Conservation (phyloP, 192 early-diverging fungal genomes). For the Anaeromyces robustus region DNA sequence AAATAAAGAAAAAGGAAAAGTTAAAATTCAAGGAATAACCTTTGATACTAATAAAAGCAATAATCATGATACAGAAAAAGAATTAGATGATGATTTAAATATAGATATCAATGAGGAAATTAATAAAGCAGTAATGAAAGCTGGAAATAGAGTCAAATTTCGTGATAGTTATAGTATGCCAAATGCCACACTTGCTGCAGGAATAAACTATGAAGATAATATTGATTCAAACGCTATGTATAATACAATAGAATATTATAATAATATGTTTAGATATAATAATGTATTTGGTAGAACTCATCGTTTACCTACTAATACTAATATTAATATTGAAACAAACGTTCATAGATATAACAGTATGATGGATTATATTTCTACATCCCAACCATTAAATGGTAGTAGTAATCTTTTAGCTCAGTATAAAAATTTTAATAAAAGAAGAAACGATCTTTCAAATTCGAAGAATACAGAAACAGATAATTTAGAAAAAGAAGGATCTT, state of each 20-base stretch:
- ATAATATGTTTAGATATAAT: background rate
- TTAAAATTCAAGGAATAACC: too few relatives aligned
- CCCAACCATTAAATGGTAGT: background rate
- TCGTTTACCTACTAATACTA: background rate
- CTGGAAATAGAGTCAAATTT: background rate
- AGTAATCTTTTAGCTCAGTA: background rate
- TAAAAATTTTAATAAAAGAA: background rate
- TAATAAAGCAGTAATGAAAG: too few relatives aligned
- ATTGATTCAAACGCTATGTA: background rate
- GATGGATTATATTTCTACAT: background rate
- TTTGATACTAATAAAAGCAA: too few relatives aligned
- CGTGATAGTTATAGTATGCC: background rate
- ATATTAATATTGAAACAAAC: too few relatives aligned
- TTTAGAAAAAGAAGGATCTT: too few relatives aligned
- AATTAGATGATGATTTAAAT: too few relatives aligned
- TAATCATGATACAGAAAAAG: too few relatives aligned
- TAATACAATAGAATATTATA: background rate
- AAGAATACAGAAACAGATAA: too few relatives aligned
- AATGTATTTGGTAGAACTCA: background rate
- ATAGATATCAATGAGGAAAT: too few relatives aligned
- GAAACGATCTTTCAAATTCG: too few relatives aligned
- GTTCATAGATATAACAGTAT: background rate
- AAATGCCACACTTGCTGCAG: background rate
- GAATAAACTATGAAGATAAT: background rate
- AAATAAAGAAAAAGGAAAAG: too few relatives aligned